Evolutionary conservation across 805 yeast genomes (phyloP).

Genomic region (Pachysolen tannophilus): DNA sequence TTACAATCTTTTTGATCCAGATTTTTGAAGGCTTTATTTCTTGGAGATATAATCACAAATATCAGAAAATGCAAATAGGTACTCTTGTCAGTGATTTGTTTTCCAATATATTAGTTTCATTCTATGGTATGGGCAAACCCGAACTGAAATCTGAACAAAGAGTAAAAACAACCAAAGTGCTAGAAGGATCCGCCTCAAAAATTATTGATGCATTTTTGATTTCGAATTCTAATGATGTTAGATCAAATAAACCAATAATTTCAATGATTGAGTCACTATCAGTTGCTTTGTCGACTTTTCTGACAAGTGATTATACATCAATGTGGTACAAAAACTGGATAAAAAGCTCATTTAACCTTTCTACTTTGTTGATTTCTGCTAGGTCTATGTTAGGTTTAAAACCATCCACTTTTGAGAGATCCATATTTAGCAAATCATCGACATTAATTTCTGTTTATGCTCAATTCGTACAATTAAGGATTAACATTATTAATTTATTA

Average conservation of each 20-base stretch:
- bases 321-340: constrained; percentile 43
- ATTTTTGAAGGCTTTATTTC: constrained; percentile 66
- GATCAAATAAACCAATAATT: constrained; percentile 48
- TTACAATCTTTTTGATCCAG: constrained; percentile 49
- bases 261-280: constrained; percentile 41
- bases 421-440: constrained; percentile 48
- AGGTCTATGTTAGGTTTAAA: constrained; percentile 39
- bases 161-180: constrained; percentile 37
- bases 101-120: constrained; percentile 40
- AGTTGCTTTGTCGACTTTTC: constrained; percentile 25
- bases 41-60: constrained; percentile 54
- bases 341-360: constrained; percentile 42
- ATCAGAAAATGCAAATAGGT: constrained; percentile 59
- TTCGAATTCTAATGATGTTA: constrained; percentile 37
- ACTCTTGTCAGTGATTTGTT: constrained; percentile 45
- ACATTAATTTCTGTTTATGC: constrained; percentile 51
- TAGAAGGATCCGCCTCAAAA: constrained; percentile 41
- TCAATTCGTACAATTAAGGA: constrained; percentile 37
- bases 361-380: constrained; percentile 46
- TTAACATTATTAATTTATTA: constrained; percentile 44
- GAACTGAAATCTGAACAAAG: constrained; percentile 23
- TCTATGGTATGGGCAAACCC: constrained; percentile 44
- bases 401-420: constrained; percentile 60
- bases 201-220: constrained; percentile 52
- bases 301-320: constrained; percentile 35